Evolutionary conservation across 306 rosid species (phyloP).

Genomic region (Trifolium repens): DNA sequence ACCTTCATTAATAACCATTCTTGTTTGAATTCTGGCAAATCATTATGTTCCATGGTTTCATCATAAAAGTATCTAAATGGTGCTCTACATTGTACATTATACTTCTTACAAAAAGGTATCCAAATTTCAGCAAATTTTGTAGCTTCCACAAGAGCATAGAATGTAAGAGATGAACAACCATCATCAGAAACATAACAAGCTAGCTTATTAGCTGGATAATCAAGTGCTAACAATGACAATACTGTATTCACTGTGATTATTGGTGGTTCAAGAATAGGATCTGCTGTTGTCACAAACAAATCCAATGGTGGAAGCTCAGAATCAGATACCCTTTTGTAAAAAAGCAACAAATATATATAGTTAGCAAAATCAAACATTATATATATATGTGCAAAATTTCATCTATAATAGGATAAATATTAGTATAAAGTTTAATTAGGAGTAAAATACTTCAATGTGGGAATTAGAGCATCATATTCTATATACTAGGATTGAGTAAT

Average conservation of each 20-base stretch:
- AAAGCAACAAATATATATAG: neutral
- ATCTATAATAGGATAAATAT: neutral
- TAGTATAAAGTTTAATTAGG: neutral
- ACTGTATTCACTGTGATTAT: conserved; percentile 70
- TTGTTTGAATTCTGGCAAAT: conserved; percentile 38
- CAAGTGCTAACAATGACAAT: conserved; percentile 68
- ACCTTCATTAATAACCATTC: conserved; percentile 57
- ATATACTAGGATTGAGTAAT: too few species aligned
- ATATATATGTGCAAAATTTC: conserved; percentile 1
- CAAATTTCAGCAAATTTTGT: conserved; percentile 62
- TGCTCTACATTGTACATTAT: conserved; percentile 63
- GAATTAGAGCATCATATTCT: neutral
- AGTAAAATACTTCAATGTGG: neutral
- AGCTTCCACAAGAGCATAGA: conserved; percentile 60
- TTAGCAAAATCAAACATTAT: neutral
- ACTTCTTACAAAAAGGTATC: conserved; percentile 72
- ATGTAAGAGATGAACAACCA: conserved; percentile 60
- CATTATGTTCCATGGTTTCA: neutral
- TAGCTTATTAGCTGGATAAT: conserved; percentile 72
- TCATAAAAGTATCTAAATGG: conserved; percentile 63
- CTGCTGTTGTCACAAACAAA: conserved; percentile 77
- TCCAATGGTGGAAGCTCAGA: conserved; percentile 69
- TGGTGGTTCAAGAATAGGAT: conserved; percentile 69
- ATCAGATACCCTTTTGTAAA: conserved; percentile 47
- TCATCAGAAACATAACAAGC: conserved; percentile 89